Evolutionary conservation across 108 stramenopile species (phyloP).

Genomic region (Nitzschia palea): DNA sequence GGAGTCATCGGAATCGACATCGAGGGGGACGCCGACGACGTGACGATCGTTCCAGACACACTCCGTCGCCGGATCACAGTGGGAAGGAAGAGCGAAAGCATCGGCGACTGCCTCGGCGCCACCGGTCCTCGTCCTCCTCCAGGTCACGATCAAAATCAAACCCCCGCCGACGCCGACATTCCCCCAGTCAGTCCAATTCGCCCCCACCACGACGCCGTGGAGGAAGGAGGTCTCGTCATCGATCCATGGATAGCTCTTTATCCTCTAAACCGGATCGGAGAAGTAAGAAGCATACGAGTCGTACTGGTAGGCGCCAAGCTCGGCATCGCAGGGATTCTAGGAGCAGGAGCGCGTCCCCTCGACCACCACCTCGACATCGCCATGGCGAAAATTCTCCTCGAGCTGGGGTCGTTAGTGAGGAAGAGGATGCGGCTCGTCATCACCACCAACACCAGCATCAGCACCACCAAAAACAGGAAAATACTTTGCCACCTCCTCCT

Average conservation of each 20-base stretch:
- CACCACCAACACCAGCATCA: slow-evolving; percentile 2
- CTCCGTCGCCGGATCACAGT: neutral
- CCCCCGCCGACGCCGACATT: too few species aligned
- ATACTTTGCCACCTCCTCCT: neutral
- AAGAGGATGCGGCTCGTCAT: slow-evolving; percentile 18
- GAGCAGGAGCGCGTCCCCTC: neutral
- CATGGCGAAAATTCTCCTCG: slow-evolving; percentile 1
- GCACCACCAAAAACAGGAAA: neutral
- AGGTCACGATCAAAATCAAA: too few species aligned
- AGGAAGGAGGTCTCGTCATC: neutral
- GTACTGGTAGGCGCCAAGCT: too few species aligned
- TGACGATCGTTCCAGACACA: neutral
- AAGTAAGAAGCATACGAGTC: too few species aligned
- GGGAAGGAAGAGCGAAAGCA: neutral
- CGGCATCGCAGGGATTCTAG: neutral
- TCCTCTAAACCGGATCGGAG: too few species aligned
- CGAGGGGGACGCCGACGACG: neutral
- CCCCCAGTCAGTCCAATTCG: neutral
- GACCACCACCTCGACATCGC: neutral
- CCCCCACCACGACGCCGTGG: neutral
- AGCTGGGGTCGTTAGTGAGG: slow-evolving; percentile 36
- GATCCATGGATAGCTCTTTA: neutral
- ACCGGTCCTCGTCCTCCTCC: neutral
- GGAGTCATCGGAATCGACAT: slow-evolving; percentile 1
- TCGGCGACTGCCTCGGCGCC: neutral